These are phyloP conservation scores for Flaveria ramosissima DNA, from an alignment of 129 eudicot species.

Conservation along the genomic window DNA sequence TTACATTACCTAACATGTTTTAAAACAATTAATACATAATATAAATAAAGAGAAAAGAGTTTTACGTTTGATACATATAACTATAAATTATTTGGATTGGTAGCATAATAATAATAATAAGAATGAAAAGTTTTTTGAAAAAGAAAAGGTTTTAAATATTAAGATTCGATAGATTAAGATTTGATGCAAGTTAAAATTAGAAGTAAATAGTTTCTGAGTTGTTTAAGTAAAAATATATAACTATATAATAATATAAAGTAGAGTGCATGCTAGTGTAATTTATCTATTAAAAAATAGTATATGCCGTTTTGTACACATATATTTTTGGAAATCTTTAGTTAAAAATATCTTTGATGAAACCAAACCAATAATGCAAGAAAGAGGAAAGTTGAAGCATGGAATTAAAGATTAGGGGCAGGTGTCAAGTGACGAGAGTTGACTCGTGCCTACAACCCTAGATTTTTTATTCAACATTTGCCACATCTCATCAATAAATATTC, in stretches of 20 bases:
- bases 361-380: slow-evolving; percentile 16
- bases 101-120: no score
- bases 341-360: slow-evolving; percentile 7
- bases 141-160: no score
- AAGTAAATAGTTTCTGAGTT: no score
- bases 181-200: no score
- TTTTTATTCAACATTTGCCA: slow-evolving; percentile 28
- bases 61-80: no score
- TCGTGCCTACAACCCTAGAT: slow-evolving; percentile 31
- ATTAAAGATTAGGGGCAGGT: slow-evolving; percentile 38
- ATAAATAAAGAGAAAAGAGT: no score
- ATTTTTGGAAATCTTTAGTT: background rate
- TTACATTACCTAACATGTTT: no score
- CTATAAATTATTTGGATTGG: no score
- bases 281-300: background rate
- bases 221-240: no score
- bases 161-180: no score
- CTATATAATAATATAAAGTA: background rate
- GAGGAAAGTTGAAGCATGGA: slow-evolving; percentile 14
- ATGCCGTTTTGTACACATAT: background rate
- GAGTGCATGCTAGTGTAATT: background rate
- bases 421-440: slow-evolving; percentile 37
- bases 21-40: no score
- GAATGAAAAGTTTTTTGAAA: no score
- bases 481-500: slow-evolving; percentile 33